Evolutionary conservation across 306 rosid genomes (phyloP).

Genomic region (Hippophae tibetana): DNA sequence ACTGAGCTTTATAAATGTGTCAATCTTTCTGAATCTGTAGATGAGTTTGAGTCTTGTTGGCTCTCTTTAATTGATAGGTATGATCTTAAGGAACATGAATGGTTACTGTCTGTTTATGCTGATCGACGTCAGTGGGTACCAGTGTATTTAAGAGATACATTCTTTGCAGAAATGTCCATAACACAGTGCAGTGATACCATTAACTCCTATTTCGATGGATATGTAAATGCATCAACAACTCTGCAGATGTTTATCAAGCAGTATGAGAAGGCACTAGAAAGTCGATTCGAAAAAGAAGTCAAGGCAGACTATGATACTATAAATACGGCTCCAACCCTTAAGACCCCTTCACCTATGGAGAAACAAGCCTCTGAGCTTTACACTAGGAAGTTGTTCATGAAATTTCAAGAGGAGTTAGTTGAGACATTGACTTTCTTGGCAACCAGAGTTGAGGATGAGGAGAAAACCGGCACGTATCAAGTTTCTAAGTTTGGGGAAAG

Average conservation of each 20-base stretch:
- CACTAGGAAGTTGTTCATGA: conserved; percentile 28
- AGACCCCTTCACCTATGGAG: conserved; percentile 37
- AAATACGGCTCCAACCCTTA: conserved; percentile 22
- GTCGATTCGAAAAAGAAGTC: conserved; percentile 28
- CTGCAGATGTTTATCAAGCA: conserved; percentile 27
- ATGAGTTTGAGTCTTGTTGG: conserved; percentile 34
- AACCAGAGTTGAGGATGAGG: conserved; percentile 23
- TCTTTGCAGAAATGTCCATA: conserved; percentile 30
- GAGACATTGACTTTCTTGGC: conserved; percentile 28
- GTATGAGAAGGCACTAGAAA: conserved; percentile 31
- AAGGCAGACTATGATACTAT: conserved; percentile 26
- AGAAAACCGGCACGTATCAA: conserved; percentile 8
- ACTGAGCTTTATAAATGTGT: conserved; percentile 22
- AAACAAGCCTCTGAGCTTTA: conserved; percentile 27
- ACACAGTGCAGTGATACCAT: conserved; percentile 28
- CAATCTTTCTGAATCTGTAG: conserved; percentile 26
- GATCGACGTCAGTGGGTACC: conserved; percentile 26
- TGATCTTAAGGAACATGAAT: conserved; percentile 24
- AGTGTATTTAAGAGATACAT: conserved; percentile 23
- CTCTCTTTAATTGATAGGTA: conserved; percentile 20
- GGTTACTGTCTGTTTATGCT: conserved; percentile 23
- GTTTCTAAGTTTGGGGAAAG: conserved; percentile 26
- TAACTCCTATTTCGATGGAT: conserved; percentile 37
- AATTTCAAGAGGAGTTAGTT: conserved; percentile 29
- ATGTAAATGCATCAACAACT: conserved; percentile 31